Conservation (phyloP, 352 stramenopile genomes). For the Sclerospora graminicola region DNA sequence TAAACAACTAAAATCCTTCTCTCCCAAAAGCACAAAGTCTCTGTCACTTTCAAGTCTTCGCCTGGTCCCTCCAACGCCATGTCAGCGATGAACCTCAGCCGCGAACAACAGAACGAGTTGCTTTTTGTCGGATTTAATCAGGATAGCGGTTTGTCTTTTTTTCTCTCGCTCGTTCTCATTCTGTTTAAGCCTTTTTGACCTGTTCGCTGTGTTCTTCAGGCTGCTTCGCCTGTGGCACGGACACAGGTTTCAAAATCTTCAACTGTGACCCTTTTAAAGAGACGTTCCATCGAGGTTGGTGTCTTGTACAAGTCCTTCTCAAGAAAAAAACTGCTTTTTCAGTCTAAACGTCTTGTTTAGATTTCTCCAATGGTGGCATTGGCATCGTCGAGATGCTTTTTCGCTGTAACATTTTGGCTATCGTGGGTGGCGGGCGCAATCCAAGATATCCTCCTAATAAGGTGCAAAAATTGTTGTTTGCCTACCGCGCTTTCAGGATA, state of each 20-base stretch:
- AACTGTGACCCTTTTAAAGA: conserved; percentile 97
- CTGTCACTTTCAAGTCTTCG: conserved; percentile 66
- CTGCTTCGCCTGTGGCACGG: conserved; percentile 92
- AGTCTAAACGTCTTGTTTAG: conserved; percentile 14
- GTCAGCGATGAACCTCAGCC: conserved; percentile 78
- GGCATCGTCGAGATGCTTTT: conserved; percentile 99
- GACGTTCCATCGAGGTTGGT: conserved; percentile 88
- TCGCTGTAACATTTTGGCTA: conserved; percentile 96
- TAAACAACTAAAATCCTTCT: no score
- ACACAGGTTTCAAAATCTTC: conserved; percentile 97
- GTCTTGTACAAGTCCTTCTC: not conserved
- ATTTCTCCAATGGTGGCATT: conserved; percentile 93
- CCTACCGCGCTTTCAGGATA: not conserved
- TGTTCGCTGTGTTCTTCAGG: conserved; percentile 25
- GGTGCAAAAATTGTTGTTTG: conserved; percentile 16
- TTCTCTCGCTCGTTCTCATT: no score
- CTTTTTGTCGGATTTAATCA: conserved; percentile 94
- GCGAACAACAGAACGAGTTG: conserved; percentile 87
- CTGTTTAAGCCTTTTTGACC: not conserved
- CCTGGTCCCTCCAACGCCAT: conserved; percentile 42
- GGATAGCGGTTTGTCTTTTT: conserved; percentile 61
- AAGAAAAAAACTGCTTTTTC: no score
- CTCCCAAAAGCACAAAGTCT: no score
- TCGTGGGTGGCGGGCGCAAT: conserved; percentile 88
- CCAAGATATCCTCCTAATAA: conserved; percentile 95